Conservation (phyloP, 2,329 filamentous ascomycete species). For the Penicillium sp. region DNA sequence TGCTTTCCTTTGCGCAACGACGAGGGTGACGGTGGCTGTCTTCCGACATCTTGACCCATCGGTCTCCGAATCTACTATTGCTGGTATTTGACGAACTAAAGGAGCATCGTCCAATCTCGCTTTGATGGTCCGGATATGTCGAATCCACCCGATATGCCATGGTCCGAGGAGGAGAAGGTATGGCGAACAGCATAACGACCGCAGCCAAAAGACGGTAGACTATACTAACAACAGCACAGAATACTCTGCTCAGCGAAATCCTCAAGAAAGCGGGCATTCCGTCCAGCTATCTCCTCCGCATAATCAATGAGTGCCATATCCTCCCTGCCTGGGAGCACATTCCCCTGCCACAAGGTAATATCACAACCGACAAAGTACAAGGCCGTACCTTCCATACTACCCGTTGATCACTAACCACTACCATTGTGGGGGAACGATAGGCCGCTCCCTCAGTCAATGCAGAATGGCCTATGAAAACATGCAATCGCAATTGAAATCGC, state of each 20-base stretch:
- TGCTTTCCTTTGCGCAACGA: neutral
- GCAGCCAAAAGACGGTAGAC: neutral
- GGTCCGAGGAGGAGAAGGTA: slow-evolving; percentile 52
- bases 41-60: neutral
- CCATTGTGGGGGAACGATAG: slow-evolving; percentile 21
- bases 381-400: slow-evolving; percentile 7
- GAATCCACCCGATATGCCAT: slow-evolving; percentile 45
- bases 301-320: slow-evolving; percentile 43
- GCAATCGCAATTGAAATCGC: slow-evolving; percentile 27
- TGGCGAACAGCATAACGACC: slow-evolving; percentile 9
- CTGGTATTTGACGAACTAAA: neutral
- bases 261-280: slow-evolving; percentile 43
- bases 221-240: slow-evolving; percentile 29
- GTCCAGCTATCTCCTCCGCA: slow-evolving; percentile 39
- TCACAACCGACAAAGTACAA: neutral
- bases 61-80: neutral
- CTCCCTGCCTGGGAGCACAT: slow-evolving; percentile 44
- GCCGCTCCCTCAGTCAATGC: slow-evolving; percentile 44
- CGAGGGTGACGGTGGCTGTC: neutral
- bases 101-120: slow-evolving; percentile 9
- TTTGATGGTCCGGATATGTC: slow-evolving; percentile 48
- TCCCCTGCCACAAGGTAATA: slow-evolving; percentile 46
- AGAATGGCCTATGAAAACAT: slow-evolving; percentile 39
- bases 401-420: slow-evolving; percentile 1
- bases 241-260: slow-evolving; percentile 46